phyloP scores from a whole-genome alignment of 257 asterid species.

The Schizonepeta tenuifolia region DNA sequence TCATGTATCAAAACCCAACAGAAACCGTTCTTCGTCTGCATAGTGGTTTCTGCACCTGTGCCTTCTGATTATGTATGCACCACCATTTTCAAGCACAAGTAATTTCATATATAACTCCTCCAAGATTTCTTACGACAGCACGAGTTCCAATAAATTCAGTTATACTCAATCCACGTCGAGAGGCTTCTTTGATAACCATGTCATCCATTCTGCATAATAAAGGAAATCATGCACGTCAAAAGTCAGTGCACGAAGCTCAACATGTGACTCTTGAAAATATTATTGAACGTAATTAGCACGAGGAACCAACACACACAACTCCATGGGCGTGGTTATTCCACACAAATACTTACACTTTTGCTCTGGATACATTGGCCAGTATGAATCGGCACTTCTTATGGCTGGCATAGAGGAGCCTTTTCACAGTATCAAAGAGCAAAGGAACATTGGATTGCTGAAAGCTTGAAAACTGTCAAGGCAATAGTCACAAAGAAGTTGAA shows the following conservation, averaged over 20 bases:
- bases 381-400: conserved; percentile 63
- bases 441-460: conserved; percentile 89
- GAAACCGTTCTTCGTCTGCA: not conserved
- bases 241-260: not conserved
- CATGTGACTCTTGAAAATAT: not conserved
- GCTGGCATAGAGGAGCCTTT: conserved; percentile 49
- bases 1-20: not conserved
- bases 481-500: not conserved
- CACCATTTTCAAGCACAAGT: conserved; percentile 35
- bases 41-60: not conserved
- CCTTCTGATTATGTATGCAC: not conserved
- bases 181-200: conserved; percentile 73
- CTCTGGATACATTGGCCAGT: conserved; percentile 82
- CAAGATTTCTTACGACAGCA: conserved; percentile 53
- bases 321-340: not conserved
- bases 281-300: not conserved
- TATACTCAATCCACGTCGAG: conserved; percentile 62
- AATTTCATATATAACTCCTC: conserved; percentile 80
- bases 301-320: not conserved
- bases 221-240: not conserved
- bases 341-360: conserved; percentile 67
- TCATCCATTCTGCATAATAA: conserved; percentile 67
- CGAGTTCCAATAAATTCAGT: conserved; percentile 79
- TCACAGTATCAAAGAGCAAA: too few species aligned
- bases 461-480: conserved; percentile 72